phyloP scores from a whole-genome alignment of 441 rosid species.

The Populus trichocarpa region DNA sequence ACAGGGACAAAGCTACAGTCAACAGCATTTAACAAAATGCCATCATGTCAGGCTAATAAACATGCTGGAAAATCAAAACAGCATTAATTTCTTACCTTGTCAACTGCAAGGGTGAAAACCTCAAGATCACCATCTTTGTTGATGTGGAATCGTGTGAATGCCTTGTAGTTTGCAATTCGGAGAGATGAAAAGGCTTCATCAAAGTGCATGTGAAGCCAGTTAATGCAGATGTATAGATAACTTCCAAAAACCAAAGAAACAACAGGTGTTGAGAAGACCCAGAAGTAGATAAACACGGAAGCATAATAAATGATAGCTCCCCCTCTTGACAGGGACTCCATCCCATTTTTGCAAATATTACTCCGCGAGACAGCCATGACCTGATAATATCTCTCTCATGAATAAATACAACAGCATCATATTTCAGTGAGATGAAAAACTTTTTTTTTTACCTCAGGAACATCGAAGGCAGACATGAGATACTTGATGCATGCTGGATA shows the following conservation, averaged over 20 bases:
- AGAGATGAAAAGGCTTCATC: conserved; percentile 99
- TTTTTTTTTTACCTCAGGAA: conserved; percentile 75
- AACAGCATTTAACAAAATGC: neutral
- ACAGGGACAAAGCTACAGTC: neutral
- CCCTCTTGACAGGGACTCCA: conserved; percentile 78
- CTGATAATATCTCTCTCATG: conserved; percentile 35
- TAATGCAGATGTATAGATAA: conserved; percentile 92
- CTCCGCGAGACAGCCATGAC: conserved; percentile 96
- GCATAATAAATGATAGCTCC: conserved; percentile 88
- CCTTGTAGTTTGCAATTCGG: conserved; percentile 95
- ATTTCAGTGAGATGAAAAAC: neutral
- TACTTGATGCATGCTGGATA: conserved; percentile 99
- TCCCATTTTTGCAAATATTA: conserved; percentile 82
- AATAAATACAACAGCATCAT: conserved; percentile 5
- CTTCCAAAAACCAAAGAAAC: conserved; percentile 96
- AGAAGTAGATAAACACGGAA: conserved; percentile 91
- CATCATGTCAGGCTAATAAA: neutral
- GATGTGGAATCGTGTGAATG: conserved; percentile 90
- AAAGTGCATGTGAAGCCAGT: conserved; percentile 96
- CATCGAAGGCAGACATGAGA: conserved; percentile 98
- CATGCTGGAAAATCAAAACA: neutral
- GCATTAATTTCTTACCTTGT: conserved; percentile 55
- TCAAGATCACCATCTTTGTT: conserved; percentile 69
- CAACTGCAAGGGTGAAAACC: conserved; percentile 94
- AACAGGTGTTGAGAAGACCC: conserved; percentile 97